Conservation (phyloP, 805 yeast species). For the Suhomyces sp. region DNA sequence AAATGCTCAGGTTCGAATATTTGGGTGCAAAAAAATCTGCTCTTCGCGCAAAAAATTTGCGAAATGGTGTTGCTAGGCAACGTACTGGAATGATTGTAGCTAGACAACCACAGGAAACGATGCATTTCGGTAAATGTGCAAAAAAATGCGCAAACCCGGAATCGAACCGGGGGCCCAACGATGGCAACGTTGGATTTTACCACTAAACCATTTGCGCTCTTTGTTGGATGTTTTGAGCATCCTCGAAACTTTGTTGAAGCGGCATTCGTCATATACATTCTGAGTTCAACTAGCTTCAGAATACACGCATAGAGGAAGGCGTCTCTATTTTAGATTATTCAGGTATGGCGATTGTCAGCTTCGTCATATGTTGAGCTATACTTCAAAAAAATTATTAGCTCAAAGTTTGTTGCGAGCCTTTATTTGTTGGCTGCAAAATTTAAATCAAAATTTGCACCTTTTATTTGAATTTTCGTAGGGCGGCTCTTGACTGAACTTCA, state of each 20-base stretch:
- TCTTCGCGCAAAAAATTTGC: not conserved
- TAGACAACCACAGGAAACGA: not conserved
- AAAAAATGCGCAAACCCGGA: not conserved
- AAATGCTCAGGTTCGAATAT: not conserved
- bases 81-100: not conserved
- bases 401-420: not conserved
- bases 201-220: not conserved
- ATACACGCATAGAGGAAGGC: too few relatives aligned
- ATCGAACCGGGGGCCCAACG: constrained; percentile 1
- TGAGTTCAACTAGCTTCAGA: not conserved
- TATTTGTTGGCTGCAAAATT: not conserved
- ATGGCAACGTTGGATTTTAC: constrained; percentile 1
- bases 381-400: not conserved
- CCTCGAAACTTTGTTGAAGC: too few relatives aligned
- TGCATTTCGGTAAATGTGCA: not conserved
- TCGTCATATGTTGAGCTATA: not conserved
- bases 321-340: not conserved
- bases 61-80: not conserved
- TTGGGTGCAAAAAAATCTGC: not conserved
- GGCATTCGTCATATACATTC: not conserved
- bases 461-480: not conserved
- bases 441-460: not conserved
- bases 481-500: not conserved
- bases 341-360: not conserved
- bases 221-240: too few relatives aligned